Percentiles rank a stretch among this genome's conserved stretches.
Evolutionary conservation across 2,329 filamentous ascomycete species (phyloP).

Genomic region (Curvularia verruculosa): DNA sequence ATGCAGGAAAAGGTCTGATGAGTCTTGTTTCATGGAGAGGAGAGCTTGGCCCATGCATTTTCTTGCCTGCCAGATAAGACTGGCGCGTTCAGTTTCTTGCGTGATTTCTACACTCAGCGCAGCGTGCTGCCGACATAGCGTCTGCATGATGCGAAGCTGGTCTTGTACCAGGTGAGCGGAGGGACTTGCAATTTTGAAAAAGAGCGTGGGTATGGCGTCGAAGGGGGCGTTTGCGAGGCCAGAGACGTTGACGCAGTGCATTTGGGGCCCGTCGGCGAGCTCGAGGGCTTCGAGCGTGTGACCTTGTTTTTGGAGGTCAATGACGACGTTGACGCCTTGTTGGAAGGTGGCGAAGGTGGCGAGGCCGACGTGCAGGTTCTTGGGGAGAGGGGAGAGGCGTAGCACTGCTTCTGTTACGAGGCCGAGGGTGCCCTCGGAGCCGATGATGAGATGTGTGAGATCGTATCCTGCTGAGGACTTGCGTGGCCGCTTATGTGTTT

Average conservation of each 20-base stretch:
- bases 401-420: constrained; percentile 88
- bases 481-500: constrained; percentile 81
- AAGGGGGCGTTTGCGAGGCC: constrained; percentile 60
- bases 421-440: constrained; percentile 88
- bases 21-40: constrained; percentile 65
- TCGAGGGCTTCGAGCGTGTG: constrained; percentile 88
- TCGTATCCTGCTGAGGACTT: constrained; percentile 94
- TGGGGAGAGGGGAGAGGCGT: constrained; percentile 78
- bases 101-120: constrained; percentile 71
- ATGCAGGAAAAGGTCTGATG: constrained; percentile 69
- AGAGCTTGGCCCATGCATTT: constrained; percentile 76
- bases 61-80: constrained; percentile 73
- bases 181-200: constrained; percentile 75
- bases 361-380: constrained; percentile 79
- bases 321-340: constrained; percentile 76
- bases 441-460: constrained; percentile 84
- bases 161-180: constrained; percentile 68
- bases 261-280: constrained; percentile 85
- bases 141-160: constrained; percentile 70
- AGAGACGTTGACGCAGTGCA: constrained; percentile 70
- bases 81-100: constrained; percentile 63
- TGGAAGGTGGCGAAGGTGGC: constrained; percentile 67
- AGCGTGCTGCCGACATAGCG: constrained; percentile 61
- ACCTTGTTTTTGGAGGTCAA: constrained; percentile 75
- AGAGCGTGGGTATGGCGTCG: constrained; percentile 71